Conservation (phyloP, 2,329 filamentous ascomycete species). For the Trichoderma sp. region DNA sequence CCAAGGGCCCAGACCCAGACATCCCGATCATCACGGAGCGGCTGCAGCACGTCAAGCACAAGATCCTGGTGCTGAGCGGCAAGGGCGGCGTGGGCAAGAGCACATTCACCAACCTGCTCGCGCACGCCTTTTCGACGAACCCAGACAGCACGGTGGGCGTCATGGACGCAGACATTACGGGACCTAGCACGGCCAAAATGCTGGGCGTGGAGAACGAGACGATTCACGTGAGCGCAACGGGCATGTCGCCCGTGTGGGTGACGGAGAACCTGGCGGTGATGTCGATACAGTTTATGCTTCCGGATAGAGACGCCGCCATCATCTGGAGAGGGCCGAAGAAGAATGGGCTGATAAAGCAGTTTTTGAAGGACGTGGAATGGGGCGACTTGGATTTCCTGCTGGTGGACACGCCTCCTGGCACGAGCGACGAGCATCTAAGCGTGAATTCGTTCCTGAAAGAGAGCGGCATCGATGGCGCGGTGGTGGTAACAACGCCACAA, state of each 20-base stretch:
- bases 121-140: constrained; percentile 85
- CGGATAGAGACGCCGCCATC: constrained; percentile 87
- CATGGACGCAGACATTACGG: constrained; percentile 98
- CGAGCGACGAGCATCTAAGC: constrained; percentile 90
- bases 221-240: constrained; percentile 83
- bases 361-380: constrained; percentile 97
- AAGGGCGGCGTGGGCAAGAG: constrained; percentile 98
- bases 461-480: constrained; percentile 88
- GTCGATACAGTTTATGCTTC: constrained; percentile 98
- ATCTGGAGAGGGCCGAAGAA: constrained; percentile 99
- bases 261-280: constrained; percentile 92
- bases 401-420: constrained; percentile 94
- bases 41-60: constrained; percentile 80
- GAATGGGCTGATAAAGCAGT: constrained; percentile 97
- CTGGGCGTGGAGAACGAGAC: constrained; percentile 94
- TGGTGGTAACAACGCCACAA: constrained; percentile 92
- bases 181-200: constrained; percentile 97
- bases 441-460: constrained; percentile 92
- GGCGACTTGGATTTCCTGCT: constrained; percentile 90
- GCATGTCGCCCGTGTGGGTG: constrained; percentile 96
- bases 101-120: constrained; percentile 85
- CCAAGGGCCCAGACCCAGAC: constrained; percentile 94
- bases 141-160: constrained; percentile 80
- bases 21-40: constrained; percentile 84
- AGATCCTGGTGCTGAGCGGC: constrained; percentile 87